These are phyloP conservation scores for Sugiyamaella sp. DNA, from an alignment of 1,139 yeast genomes.

Conservation along the genomic window DNA sequence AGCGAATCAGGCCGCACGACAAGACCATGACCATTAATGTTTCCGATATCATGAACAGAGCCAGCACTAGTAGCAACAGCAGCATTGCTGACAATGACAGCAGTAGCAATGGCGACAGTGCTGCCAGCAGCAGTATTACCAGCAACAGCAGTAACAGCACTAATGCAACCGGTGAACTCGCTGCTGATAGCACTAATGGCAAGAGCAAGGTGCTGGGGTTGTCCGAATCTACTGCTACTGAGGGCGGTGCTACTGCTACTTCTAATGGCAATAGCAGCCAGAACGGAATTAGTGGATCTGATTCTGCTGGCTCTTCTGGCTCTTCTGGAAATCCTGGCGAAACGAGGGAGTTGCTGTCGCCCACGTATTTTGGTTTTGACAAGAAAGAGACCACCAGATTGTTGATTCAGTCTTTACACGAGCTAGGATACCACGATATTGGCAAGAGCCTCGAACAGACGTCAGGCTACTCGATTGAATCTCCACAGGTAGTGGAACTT, in stretches of 20 bases:
- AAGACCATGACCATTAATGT: slow-evolving; percentile 8
- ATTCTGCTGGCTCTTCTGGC: neutral
- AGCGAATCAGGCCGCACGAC: slow-evolving; percentile 1
- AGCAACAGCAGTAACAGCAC: neutral
- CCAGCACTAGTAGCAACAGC: slow-evolving; percentile 1
- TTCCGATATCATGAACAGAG: neutral
- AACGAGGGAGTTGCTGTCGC: slow-evolving; percentile 14
- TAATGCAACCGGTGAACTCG: neutral
- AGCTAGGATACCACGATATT: slow-evolving; percentile 51
- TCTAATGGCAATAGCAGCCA: neutral
- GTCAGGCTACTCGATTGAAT: slow-evolving; percentile 46
- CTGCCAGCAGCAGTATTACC: neutral
- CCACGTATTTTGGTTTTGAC: slow-evolving; percentile 38
- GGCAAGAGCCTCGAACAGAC: slow-evolving; percentile 47
- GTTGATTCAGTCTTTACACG: slow-evolving; percentile 53
- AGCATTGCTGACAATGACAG: neutral
- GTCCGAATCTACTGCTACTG: neutral
- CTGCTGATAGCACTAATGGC: slow-evolving; percentile 5
- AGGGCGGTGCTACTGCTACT: neutral
- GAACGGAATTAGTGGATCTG: no score
- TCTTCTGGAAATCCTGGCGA: neutral
- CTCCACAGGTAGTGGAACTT: slow-evolving; percentile 45
- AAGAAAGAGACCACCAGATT: slow-evolving; percentile 52
- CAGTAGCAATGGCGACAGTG: neutral
- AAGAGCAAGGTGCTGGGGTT: no score